Evolutionary conservation across 352 stramenopile genomes (phyloP).

Genomic region (Lagenidium sp.): DNA sequence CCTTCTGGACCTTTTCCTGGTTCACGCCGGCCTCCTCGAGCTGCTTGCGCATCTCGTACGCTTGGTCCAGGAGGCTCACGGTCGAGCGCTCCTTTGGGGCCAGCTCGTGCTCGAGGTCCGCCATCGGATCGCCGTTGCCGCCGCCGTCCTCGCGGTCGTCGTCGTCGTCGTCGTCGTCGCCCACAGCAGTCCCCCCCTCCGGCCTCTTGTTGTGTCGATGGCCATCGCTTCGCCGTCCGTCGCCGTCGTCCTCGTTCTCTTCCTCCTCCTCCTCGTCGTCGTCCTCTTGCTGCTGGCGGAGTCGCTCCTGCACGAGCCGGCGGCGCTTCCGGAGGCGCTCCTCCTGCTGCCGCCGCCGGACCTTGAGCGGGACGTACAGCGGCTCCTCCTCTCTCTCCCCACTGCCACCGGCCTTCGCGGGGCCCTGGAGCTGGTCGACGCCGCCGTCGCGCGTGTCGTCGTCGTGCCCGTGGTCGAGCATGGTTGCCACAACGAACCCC

Average conservation of each 20-base stretch:
- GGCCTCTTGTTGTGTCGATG: slow-evolving; percentile 6
- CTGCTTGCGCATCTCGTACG: slow-evolving; percentile 76
- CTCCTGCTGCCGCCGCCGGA: slow-evolving; percentile 59
- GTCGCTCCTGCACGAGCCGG: slow-evolving; percentile 37
- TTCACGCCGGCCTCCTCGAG: slow-evolving; percentile 73
- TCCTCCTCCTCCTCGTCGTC: slow-evolving; percentile 16
- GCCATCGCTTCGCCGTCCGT: slow-evolving; percentile 1
- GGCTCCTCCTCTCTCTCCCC: slow-evolving; percentile 10
- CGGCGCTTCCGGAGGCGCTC: slow-evolving; percentile 48
- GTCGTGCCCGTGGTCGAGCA: too few relatives aligned
- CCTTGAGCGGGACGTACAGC: slow-evolving; percentile 78
- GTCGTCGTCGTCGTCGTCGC: slow-evolving; percentile 3
- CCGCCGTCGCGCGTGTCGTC: neutral
- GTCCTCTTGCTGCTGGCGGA: slow-evolving; percentile 31
- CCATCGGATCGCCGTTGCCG: too few relatives aligned
- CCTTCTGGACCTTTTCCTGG: slow-evolving; percentile 68
- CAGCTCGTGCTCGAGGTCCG: neutral
- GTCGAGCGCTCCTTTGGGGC: slow-evolving; percentile 30
- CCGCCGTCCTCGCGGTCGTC: slow-evolving; percentile 4
- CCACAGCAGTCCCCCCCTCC: neutral
- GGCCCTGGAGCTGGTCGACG: neutral
- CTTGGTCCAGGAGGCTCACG: slow-evolving; percentile 74
- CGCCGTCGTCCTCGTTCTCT: neutral
- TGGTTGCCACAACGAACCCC: too few relatives aligned
- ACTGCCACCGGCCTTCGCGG: neutral